Base-by-base conservation (phyloP, 495 filamentous ascomycete species). In the Tuber magnatum region DNA sequence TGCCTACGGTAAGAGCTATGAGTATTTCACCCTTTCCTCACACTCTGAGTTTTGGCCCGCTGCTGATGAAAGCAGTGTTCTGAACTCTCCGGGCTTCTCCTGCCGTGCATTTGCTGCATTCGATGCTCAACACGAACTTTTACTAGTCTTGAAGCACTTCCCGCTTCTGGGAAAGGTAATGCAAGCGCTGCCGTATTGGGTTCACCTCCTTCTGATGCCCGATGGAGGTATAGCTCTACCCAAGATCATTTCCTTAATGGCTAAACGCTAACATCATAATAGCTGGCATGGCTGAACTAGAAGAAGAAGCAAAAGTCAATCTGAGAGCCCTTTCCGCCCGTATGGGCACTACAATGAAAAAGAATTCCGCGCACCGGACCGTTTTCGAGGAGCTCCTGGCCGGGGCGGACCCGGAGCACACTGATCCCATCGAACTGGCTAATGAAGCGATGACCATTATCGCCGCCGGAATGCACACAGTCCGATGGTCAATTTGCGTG, bases 391-490 rank as follows among this genome's bases (percentile, higher is more conserved):
- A 78, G 12, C 51, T 86, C 3, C 69, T 81, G 0, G 78, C 84
- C 65, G 75, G 71, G 2, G 73, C 84, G 4, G 81, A 82, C 2
- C 71, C 80, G n/a, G 74, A 76, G 9, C 82, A 85, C 40, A 77
- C 78, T 43, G 68, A 75, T 3, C 39, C 81, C 1, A 69, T 70
- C 2, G 71, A 83, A 7, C 76, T 87, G 1, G 70, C 76, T 8
- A 81, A 86, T 9, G 84, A 86, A 42, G 85, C 79, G 0, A 73
- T 83, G 35, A 76, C 74, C 28, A 44, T 86, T 3, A 73, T 86
- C 24, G 77, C 78, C 0, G 86, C 84, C 1, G 86, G 85, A 0
- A 82, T 76, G 7, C 83, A 83, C 68, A 86, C 85, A 1, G 85
- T 83, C 1, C 80, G 81, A 0, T 75, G 82, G 9, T 71, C 83